Evolutionary conservation across 1,284 basidiomycete genomes (phyloP).

Genomic region (Bjerkandera adusta): DNA sequence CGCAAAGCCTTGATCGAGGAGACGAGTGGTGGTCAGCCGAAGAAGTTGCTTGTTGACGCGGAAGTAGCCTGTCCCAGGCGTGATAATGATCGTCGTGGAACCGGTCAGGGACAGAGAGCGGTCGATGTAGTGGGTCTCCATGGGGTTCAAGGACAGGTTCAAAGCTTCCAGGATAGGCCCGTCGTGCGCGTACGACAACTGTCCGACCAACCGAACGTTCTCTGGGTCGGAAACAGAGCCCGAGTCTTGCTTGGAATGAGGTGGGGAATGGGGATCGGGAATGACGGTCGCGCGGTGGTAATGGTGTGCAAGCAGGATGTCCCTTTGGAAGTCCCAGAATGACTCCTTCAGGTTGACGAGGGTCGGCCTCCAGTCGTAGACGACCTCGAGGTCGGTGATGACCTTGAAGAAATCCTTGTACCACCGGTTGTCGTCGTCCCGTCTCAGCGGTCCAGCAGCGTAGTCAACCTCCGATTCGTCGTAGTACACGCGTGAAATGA

Average conservation of each 20-base stretch:
- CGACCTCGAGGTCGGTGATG: slow-evolving; percentile 89
- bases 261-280: slow-evolving; percentile 18
- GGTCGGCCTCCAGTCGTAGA: slow-evolving; percentile 85
- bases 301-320: slow-evolving; percentile 85
- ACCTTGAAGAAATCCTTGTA: slow-evolving; percentile 98
- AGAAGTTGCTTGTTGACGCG: slow-evolving; percentile 89
- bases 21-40: slow-evolving; percentile 90
- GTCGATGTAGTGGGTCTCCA: slow-evolving; percentile 95
- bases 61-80: slow-evolving; percentile 94
- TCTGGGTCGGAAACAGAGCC: slow-evolving; percentile 32
- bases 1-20: slow-evolving; percentile 92
- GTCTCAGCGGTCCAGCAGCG: slow-evolving; percentile 69
- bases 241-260: neutral
- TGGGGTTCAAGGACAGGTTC: slow-evolving; percentile 91
- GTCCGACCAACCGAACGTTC: slow-evolving; percentile 74
- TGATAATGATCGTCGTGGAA: slow-evolving; percentile 81
- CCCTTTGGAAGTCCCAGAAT: slow-evolving; percentile 85
- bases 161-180: slow-evolving; percentile 94
- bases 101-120: slow-evolving; percentile 95
- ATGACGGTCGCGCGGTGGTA: slow-evolving; percentile 65
- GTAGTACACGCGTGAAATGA: slow-evolving; percentile 94
- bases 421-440: slow-evolving; percentile 72
- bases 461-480: slow-evolving; percentile 81
- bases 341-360: slow-evolving; percentile 86
- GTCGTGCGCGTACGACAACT: slow-evolving; percentile 86